A percentile compares a stretch with the other conserved stretches of the same genome.
phyloP scores from a whole-genome alignment of 208 protist species.

The Leishmania tarentolae region DNA sequence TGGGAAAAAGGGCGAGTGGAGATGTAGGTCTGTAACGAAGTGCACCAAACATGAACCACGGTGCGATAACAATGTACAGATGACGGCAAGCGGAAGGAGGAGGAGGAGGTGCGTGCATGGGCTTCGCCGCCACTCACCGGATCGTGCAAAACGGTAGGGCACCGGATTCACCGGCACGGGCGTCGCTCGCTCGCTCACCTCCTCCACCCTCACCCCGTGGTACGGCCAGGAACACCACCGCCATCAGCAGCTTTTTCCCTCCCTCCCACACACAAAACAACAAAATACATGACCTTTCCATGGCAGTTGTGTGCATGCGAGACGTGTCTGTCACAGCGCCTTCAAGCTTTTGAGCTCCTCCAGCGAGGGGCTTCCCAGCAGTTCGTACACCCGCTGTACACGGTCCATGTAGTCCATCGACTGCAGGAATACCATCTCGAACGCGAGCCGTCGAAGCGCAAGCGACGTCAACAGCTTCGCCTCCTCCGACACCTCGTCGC shows the following conservation, averaged over 20 bases:
- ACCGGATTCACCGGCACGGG: background rate
- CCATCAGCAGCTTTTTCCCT: background rate
- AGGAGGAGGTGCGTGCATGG: background rate
- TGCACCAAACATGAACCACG: too few relatives aligned
- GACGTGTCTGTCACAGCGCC: conserved; percentile 41
- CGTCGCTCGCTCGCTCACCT: background rate
- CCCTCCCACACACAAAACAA: too few relatives aligned
- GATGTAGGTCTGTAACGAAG: background rate
- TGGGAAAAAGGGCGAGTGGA: background rate
- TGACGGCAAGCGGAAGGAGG: background rate
- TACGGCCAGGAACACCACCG: background rate
- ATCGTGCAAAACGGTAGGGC: background rate
- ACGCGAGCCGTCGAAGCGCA: conserved; percentile 68
- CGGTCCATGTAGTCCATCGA: conserved; percentile 90
- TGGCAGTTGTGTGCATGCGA: background rate
- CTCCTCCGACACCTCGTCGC: conserved; percentile 60
- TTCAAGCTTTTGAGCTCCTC: conserved; percentile 63
- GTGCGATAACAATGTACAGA: background rate
- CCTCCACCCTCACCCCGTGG: background rate
- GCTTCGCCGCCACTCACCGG: background rate
- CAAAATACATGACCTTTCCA: background rate
- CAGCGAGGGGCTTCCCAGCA: conserved; percentile 68
- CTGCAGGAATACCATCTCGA: conserved; percentile 87
- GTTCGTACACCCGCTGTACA: conserved; percentile 71
- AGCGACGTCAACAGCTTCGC: conserved; percentile 63